Percentiles rank a stretch among this genome's conserved stretches.
Evolutionary conservation across 2,329 filamentous ascomycete species (phyloP).

Genomic region (Fusarium sp.): DNA sequence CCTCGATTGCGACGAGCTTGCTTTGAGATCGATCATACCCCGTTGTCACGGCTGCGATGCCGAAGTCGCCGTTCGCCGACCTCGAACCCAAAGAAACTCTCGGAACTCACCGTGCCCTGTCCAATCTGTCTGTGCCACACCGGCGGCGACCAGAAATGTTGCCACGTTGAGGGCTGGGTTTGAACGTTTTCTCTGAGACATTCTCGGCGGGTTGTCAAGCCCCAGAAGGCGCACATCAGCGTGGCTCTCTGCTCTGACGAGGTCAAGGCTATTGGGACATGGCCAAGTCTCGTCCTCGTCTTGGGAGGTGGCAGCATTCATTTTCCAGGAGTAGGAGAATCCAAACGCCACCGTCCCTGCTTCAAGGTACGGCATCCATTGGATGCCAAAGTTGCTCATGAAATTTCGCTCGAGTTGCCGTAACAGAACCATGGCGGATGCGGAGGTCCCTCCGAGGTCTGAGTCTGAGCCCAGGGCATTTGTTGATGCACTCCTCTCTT

Average conservation of each 20-base stretch:
- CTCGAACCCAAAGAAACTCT: neutral
- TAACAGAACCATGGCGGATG: neutral
- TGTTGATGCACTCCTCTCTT: neutral
- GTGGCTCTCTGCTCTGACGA: conserved; percentile 18
- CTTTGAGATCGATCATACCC: conserved; percentile 11
- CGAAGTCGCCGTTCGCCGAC: conserved; percentile 7
- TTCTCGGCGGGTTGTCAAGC: conserved; percentile 12
- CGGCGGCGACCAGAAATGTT: conserved; percentile 14
- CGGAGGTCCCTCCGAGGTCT: neutral
- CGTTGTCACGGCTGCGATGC: neutral
- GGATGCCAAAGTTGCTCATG: neutral
- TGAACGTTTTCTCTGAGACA: conserved; percentile 7
- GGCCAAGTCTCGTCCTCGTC: conserved; percentile 16
- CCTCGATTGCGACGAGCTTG: neutral
- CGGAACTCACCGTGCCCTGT: conserved; percentile 24
- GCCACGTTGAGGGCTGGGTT: conserved; percentile 26
- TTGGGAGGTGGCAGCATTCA: conserved; percentile 12
- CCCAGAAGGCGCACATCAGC: conserved; percentile 17
- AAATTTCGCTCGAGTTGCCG: neutral
- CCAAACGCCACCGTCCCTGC: conserved; percentile 39
- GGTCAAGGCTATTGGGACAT: conserved; percentile 20
- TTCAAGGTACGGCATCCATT: conserved; percentile 25
- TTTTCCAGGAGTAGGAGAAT: conserved; percentile 29
- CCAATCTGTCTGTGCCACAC: conserved; percentile 24
- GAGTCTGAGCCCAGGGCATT: conserved; percentile 2